A percentile compares a stretch with the other conserved stretches of the same genome.
Evolutionary conservation across 108 stramenopile genomes (phyloP).

Genomic region (Ochromonas danica): DNA sequence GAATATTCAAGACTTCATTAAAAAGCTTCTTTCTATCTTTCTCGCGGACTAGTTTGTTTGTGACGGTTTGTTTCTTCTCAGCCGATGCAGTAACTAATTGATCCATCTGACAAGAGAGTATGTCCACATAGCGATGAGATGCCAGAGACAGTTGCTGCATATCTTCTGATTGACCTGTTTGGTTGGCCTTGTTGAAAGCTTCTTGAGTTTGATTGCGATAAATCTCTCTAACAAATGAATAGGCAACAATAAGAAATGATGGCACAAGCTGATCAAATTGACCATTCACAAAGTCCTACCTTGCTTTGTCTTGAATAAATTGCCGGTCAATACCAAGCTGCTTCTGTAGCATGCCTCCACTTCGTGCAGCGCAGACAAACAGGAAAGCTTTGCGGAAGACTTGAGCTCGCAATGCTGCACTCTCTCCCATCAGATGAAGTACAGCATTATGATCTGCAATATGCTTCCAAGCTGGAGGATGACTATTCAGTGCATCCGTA

Average conservation of each 20-base stretch:
- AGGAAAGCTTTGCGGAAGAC: background rate
- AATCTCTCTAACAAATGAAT: no score
- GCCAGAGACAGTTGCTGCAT: background rate
- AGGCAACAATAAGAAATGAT: no score
- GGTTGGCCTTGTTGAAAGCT: background rate
- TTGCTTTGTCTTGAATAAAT: background rate
- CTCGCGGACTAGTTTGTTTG: no score
- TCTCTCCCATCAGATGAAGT: background rate
- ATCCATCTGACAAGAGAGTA: background rate
- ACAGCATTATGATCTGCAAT: background rate
- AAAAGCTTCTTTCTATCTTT: no score
- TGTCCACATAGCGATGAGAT: background rate
- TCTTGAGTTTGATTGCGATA: background rate
- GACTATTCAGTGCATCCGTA: constrained; percentile 5
- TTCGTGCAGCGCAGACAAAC: background rate
- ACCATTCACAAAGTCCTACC: no score
- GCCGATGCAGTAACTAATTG: background rate
- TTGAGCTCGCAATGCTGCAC: background rate
- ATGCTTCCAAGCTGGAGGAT: constrained; percentile 9
- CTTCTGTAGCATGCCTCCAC: background rate
- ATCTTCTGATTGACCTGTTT: background rate
- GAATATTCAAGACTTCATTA: background rate
- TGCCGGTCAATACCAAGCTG: background rate
- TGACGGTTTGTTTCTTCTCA: background rate
- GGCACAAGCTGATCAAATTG: no score